Evolutionary conservation across 2,329 filamentous ascomycete species (phyloP).

Genomic region (Magnaporthales sp.): DNA sequence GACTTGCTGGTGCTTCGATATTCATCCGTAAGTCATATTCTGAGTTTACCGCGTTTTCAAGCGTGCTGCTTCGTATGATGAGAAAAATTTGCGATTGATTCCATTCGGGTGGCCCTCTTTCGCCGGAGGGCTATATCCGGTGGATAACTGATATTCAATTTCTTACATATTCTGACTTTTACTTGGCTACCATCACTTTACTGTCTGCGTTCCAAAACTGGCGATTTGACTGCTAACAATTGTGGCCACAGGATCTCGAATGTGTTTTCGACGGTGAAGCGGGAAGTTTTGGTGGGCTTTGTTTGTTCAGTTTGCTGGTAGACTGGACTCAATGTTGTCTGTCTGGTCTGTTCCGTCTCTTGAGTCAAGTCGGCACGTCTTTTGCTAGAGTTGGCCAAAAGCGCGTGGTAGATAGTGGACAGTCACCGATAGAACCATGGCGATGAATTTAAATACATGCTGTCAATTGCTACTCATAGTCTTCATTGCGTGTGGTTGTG

Average conservation of each 20-base stretch:
- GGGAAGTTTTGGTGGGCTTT: neutral
- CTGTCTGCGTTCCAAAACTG: neutral
- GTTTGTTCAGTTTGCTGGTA: neutral
- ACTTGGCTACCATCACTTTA: neutral
- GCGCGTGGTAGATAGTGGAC: neutral
- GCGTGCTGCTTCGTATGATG: constrained; percentile 51
- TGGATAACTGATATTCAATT: constrained; percentile 67
- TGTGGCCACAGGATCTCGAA: neutral
- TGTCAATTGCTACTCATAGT: neutral
- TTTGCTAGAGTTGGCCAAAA: neutral
- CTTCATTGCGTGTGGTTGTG: neutral
- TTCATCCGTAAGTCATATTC: neutral
- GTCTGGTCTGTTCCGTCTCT: neutral
- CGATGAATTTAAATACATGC: neutral
- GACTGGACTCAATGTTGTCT: no score
- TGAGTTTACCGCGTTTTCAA: neutral
- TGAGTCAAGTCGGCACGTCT: neutral
- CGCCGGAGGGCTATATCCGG: constrained; percentile 74
- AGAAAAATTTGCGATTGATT: constrained; percentile 95
- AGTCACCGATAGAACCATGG: neutral
- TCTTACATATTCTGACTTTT: constrained; percentile 88
- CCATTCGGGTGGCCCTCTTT: constrained; percentile 59
- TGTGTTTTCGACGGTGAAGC: neutral
- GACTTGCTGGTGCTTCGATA: neutral
- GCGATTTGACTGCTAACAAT: neutral